A percentile compares a stretch with the other conserved stretches of the same genome.
phyloP scores from a whole-genome alignment of 2,329 filamentous ascomycete genomes.

The Aspergillus eucalypticola region DNA sequence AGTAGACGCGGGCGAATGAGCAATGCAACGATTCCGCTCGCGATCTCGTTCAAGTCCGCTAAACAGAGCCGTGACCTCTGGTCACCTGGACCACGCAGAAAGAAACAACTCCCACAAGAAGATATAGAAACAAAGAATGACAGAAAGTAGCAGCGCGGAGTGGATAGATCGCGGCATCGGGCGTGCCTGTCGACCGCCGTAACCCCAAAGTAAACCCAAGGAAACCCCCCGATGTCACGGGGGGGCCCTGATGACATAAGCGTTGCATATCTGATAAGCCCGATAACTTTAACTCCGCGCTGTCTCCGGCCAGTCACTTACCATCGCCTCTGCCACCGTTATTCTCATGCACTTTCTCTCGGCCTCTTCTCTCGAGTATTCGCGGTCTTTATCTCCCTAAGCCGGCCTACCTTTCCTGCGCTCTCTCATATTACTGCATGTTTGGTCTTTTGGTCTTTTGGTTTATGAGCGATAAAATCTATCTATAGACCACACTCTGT shows the following conservation, averaged over 20 bases:
- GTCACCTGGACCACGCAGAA: not conserved
- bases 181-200: slow-evolving; percentile 1
- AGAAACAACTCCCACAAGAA: not conserved
- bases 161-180: not conserved
- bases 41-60: not conserved
- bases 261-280: not conserved
- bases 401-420: not conserved
- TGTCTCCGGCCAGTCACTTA: slow-evolving; percentile 1
- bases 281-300: slow-evolving; percentile 7
- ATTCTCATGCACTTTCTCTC: not conserved
- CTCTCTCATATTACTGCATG: too few species aligned
- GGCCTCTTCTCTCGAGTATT: not conserved
- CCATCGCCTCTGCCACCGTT: not conserved
- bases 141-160: not conserved
- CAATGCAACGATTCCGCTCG: not conserved
- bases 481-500: not conserved
- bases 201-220: not conserved
- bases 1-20: not conserved
- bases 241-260: slow-evolving; percentile 2
- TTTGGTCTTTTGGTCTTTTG: not conserved
- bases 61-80: not conserved
- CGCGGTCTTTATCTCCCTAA: not conserved
- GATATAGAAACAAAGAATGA: not conserved
- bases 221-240: not conserved
- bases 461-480: not conserved